A percentile compares a stretch with the other conserved stretches of the same genome.
Evolutionary conservation across 805 yeast species (phyloP).

Genomic region (Ogataea ganodermae): DNA sequence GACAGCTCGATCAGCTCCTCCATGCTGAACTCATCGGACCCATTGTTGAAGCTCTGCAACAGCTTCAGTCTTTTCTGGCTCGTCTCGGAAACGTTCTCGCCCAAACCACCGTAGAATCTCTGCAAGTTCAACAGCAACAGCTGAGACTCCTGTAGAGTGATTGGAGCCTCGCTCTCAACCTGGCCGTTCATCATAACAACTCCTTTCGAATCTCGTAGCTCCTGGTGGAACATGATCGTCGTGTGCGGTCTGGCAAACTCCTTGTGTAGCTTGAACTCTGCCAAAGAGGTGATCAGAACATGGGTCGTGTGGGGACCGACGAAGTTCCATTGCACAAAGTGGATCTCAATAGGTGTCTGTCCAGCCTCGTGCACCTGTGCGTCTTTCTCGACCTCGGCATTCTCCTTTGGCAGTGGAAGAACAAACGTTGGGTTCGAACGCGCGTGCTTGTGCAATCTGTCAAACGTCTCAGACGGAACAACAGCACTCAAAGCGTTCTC

Average conservation of each 20-base stretch:
- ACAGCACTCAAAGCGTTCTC: conserved; percentile 67
- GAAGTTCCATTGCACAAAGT: conserved; percentile 91
- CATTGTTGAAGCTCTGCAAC: conserved; percentile 68
- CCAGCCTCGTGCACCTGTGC: conserved; percentile 30
- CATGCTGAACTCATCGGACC: conserved; percentile 64
- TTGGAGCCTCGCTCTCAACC: conserved; percentile 68
- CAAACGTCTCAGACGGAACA: conserved; percentile 57
- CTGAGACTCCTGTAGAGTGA: conserved; percentile 76
- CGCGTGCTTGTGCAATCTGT: conserved; percentile 65
- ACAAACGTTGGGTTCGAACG: conserved; percentile 78
- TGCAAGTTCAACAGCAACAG: conserved; percentile 73
- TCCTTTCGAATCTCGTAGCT: conserved; percentile 58
- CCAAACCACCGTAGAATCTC: conserved; percentile 77
- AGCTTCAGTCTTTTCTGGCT: conserved; percentile 54
- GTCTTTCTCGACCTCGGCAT: conserved; percentile 39
- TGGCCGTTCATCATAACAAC: conserved; percentile 84
- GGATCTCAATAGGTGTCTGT: conserved; percentile 63
- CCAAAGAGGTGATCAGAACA: conserved; percentile 86
- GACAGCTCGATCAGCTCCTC: conserved; percentile 71
- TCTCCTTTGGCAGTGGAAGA: conserved; percentile 80
- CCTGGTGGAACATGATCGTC: conserved; percentile 83
- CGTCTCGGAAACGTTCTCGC: conserved; percentile 42
- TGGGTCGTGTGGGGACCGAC: conserved; percentile 83
- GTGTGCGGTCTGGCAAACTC: conserved; percentile 97
- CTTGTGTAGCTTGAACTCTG: conserved; percentile 86